These are phyloP conservation scores for Neofusicoccum umdonicola DNA, from an alignment of 2,329 filamentous ascomycete genomes.

Conservation along the genomic window DNA sequence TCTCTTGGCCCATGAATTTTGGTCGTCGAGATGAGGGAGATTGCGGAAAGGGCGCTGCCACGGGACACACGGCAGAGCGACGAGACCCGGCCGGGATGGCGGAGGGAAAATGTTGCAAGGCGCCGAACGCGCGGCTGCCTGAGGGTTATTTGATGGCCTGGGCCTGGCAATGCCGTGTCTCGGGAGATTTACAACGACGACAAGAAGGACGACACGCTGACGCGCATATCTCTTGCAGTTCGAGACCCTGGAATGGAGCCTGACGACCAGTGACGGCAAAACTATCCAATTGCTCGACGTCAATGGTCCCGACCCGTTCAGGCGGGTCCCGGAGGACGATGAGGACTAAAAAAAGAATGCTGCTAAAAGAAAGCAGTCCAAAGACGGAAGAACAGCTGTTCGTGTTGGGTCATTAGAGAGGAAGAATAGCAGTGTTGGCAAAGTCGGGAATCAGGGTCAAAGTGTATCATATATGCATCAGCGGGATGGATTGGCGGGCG, in stretches of 20 bases:
- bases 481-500: background rate
- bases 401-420: background rate
- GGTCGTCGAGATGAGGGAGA: background rate
- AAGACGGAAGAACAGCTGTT: background rate
- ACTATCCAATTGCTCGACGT: constrained; percentile 75
- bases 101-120: background rate
- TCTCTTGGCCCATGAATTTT: background rate
- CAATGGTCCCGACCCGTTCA: constrained; percentile 63
- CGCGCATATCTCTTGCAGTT: constrained; percentile 54
- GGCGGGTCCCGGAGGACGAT: constrained; percentile 7
- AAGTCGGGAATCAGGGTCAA: background rate
- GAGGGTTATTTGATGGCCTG: background rate
- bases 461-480: constrained; percentile 15
- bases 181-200: background rate
- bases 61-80: too few relatives aligned
- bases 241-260: constrained; percentile 86
- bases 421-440: background rate
- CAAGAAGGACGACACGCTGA: background rate
- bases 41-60: background rate
- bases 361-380: background rate
- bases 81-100: background rate
- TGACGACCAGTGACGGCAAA: constrained; percentile 65
- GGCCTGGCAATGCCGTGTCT: background rate
- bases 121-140: background rate
- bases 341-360: background rate